Base-by-base conservation (phyloP, 179 eudicot genomes). In the Camellia oleifera region DNA sequence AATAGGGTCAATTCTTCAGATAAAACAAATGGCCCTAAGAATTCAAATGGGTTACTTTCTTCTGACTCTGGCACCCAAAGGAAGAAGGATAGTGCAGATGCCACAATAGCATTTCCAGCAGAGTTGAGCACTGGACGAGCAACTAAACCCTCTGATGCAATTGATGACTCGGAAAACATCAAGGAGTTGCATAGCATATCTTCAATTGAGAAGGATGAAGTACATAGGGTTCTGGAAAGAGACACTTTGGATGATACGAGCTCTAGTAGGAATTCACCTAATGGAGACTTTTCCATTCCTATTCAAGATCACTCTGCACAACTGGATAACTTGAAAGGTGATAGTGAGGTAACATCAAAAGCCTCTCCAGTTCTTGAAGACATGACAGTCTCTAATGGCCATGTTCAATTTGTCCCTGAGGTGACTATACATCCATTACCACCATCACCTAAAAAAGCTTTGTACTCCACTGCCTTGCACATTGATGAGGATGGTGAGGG, bases 181-280 rank as follows among this genome's bases (percentile, higher is more conserved):
- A 87, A 85, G 74, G 91, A 88, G 81, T 76, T 91, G 66, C 81
- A 80, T 40, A 69, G 88, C 61, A 75, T 88, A 3, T 85, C 91
- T 77, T 78, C 89, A 64, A 72, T 75, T 50, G 81, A 80, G 61
- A 78, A 80, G 77, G 78, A 79, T 12, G 88, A 79, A 78, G 82
- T 57, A 20, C 64, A 77, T 61, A 70, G 67, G 48, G 80, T 69
- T 73, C 71, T 78, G 40, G 75, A 76, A 26, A 69, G 60, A 52
- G 78, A 74, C 65, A 40, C 75, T 76, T 71, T 74, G 14, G 79
- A 81, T 71, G 85, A 82, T 65, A 88, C 78, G 14, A 60, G 32
- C 76, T 14, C 15, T 74, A 60, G 18, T 58, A 65, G n/a, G 61
- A 54, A 61, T 63, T 50, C 77, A 44, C 53, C 53, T 4, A 65